Base-by-base conservation (phyloP, 305 asterid species). In the Lippia alba region DNA sequence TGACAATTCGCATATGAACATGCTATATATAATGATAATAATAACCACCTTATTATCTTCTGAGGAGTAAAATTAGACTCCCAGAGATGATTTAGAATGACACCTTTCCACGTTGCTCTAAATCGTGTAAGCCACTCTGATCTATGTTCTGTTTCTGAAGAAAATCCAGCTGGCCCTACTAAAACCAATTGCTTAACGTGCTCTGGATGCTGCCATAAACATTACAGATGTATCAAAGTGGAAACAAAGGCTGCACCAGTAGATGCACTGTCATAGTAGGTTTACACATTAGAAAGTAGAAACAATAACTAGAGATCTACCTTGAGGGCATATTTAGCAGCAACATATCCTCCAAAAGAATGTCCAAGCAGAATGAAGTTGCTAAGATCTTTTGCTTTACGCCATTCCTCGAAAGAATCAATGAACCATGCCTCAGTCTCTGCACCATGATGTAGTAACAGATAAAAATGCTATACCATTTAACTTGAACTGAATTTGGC, bases 371-470 rank as follows among this genome's bases (percentile, higher is more conserved):
- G 80, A 79, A 92, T 84, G 83, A 90, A 89, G 79, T 89, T 88
- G 84, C 81, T 84, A 54, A 92, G 84, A 33, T 88, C 87, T 80
- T 92, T 88, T 17, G 92, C 86, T 82, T 84, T 90, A 61, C 97
- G 91, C 97, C 97, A 92, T 78, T 88, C 96, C 84, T 92, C 97
- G 15, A 92, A 79, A 51, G 96, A 92, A 76, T 92, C 97, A 44
- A 86, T 86, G 77, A 92, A 92, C 97, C 97, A 92, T 12, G 85
- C 89, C 77, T 92, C 97, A 12, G 97, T 92, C 77, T 92, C 96
- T 92, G 83, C 67, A 80, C 24, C 48, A 36, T 63, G 70, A 67
- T 53, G 56, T 64, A 59, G 30, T 40, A 72, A 33, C 61, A 59
- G 17, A 62, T 39, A 19, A 30, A 64, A 39, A 16, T 49, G 50